phyloP scores from a whole-genome alignment of 2,329 filamentous ascomycete genomes.

The Colletotrichum scovillei region DNA sequence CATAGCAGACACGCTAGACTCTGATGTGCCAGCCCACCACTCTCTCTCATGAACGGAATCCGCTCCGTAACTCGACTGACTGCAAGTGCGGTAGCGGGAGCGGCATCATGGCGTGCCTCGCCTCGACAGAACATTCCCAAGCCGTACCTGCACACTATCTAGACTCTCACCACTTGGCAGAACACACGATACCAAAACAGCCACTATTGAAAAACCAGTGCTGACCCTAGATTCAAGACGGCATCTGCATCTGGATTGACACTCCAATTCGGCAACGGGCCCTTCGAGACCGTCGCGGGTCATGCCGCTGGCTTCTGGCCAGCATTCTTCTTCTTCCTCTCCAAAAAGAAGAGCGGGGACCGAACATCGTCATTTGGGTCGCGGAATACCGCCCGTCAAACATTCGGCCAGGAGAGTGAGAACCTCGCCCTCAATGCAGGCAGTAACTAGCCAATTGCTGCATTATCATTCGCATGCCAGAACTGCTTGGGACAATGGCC shows the following conservation, averaged over 20 bases:
- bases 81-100: neutral
- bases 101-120: neutral
- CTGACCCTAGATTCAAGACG: neutral
- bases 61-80: neutral
- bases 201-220: neutral
- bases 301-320: constrained; percentile 1
- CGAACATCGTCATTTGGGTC: neutral
- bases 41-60: neutral
- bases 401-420: neutral
- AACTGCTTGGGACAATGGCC: neutral
- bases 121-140: neutral
- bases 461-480: neutral
- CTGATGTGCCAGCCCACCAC: neutral
- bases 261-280: neutral
- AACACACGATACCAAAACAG: neutral
- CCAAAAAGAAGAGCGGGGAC: neutral
- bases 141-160: neutral
- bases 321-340: neutral
- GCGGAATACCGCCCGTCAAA: neutral
- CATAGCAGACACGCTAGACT: neutral
- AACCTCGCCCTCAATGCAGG: neutral
- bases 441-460: neutral
- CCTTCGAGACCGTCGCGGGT: neutral
- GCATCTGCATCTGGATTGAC: neutral
- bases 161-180: neutral